Percentiles rank a stretch among this genome's conserved stretches.
phyloP scores from a whole-genome alignment of 2,329 filamentous ascomycete genomes.

The Sphaceloma murrayae region DNA sequence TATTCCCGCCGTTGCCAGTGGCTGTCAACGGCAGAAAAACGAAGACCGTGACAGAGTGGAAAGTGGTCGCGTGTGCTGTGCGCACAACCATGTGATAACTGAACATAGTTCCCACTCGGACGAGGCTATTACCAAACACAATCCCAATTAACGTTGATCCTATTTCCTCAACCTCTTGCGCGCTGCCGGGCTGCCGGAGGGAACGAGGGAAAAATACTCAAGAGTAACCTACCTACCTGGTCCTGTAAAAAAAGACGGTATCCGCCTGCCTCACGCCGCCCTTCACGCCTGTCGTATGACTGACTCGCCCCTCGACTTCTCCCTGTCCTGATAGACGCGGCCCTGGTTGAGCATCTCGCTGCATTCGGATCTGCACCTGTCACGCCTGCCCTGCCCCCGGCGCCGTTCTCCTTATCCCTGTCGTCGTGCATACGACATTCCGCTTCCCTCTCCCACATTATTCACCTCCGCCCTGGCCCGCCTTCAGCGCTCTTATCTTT shows the following conservation, averaged over 20 bases:
- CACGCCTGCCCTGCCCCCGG: not conserved
- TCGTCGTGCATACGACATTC: not conserved
- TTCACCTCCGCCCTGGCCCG: too few species aligned
- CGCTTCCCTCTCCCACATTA: too few species aligned
- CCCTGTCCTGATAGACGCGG: not conserved
- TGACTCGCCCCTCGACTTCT: not conserved
- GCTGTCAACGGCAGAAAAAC: conserved; percentile 12
- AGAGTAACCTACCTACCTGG: not conserved
- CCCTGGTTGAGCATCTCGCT: too few species aligned
- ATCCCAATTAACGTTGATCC: too few species aligned
- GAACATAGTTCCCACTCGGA: not conserved
- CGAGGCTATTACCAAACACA: not conserved
- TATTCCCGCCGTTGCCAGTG: conserved; percentile 6
- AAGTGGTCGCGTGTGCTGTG: conserved; percentile 10
- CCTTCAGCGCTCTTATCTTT: not conserved
- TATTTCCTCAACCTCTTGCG: too few species aligned
- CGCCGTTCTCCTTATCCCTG: conserved; percentile 10
- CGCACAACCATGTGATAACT: not conserved
- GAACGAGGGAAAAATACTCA: not conserved
- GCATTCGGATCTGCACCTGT: not conserved
- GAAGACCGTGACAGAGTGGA: conserved; percentile 15
- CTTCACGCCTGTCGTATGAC: conserved; percentile 4
- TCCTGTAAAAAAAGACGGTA: not conserved
- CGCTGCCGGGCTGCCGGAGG: too few species aligned
- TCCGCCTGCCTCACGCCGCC: not conserved